These are phyloP conservation scores for Chaetomium fimeti DNA, from an alignment of 495 filamentous ascomycete genomes.

Conservation along the genomic window DNA sequence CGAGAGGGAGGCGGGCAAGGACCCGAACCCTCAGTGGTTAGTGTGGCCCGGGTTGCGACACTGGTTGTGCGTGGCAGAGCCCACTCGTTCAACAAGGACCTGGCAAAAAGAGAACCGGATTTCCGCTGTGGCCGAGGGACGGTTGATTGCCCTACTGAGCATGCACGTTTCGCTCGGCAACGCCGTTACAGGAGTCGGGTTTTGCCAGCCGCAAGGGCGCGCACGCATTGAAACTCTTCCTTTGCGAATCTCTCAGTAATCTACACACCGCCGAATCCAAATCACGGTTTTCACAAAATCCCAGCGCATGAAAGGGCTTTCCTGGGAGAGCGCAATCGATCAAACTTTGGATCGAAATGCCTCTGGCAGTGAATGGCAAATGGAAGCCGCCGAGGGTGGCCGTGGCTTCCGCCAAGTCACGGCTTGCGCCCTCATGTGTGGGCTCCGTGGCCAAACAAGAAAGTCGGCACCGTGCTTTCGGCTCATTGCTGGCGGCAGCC, in stretches of 20 bases:
- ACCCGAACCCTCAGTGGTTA: conserved; percentile 6
- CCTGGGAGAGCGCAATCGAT: too few species aligned
- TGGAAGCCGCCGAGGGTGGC: background rate
- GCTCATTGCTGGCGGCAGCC: background rate
- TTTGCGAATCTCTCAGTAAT: background rate
- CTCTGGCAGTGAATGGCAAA: background rate
- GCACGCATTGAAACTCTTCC: background rate
- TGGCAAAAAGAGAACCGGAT: conserved; percentile 18
- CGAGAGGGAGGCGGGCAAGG: conserved; percentile 6
- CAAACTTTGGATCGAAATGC: background rate
- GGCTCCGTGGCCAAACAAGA: background rate
- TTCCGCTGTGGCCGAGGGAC: conserved; percentile 22
- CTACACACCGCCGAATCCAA: background rate
- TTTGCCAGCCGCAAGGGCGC: background rate
- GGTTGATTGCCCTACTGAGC: conserved; percentile 16
- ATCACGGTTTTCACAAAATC: background rate
- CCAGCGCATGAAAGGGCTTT: background rate
- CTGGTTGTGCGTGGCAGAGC: conserved; percentile 24
- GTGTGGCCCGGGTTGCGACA: conserved; percentile 13
- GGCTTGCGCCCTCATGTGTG: background rate
- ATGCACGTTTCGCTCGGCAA: conserved; percentile 14
- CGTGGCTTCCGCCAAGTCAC: background rate
- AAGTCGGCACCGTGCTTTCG: background rate
- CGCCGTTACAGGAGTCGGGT: background rate
- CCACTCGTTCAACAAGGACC: conserved; percentile 8